phyloP scores from a whole-genome alignment of 2,329 filamentous ascomycete genomes.

The Cladosporium sp. region DNA sequence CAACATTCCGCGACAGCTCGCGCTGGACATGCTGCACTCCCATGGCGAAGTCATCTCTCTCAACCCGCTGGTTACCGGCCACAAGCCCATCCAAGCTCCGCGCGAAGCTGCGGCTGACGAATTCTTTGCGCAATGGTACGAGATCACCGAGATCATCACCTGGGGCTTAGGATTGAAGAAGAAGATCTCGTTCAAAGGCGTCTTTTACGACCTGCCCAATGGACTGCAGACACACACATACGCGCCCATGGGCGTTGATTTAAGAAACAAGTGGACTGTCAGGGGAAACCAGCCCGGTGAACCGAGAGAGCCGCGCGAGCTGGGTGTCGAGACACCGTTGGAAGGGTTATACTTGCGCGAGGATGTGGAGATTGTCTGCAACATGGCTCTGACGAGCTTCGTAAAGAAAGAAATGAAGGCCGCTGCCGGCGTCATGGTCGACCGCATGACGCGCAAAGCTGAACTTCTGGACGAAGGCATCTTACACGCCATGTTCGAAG shows the following conservation, averaged over 20 bases:
- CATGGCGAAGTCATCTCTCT: slow-evolving; percentile 62
- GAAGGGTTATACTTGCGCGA: slow-evolving; percentile 65
- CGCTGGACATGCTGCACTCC: slow-evolving; percentile 64
- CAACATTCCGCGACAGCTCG: slow-evolving; percentile 66
- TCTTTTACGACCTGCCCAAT: slow-evolving; percentile 69
- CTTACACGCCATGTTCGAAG: slow-evolving; percentile 62
- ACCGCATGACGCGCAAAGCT: slow-evolving; percentile 65
- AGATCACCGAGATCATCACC: slow-evolving; percentile 65
- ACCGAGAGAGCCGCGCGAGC: slow-evolving; percentile 55
- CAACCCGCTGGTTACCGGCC: slow-evolving; percentile 62
- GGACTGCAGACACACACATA: slow-evolving; percentile 68
- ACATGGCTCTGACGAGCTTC: slow-evolving; percentile 55
- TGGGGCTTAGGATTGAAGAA: slow-evolving; percentile 62
- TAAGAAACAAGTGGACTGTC: slow-evolving; percentile 65
- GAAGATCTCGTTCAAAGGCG: slow-evolving; percentile 64
- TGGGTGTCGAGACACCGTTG: slow-evolving; percentile 59
- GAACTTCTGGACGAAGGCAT: slow-evolving; percentile 59
- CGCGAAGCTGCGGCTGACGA: slow-evolving; percentile 65
- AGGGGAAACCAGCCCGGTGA: slow-evolving; percentile 66
- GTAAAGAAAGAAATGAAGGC: slow-evolving; percentile 64
- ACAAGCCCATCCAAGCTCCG: slow-evolving; percentile 61
- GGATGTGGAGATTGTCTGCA: slow-evolving; percentile 67
- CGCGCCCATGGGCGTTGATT: slow-evolving; percentile 61
- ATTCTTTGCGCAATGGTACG: slow-evolving; percentile 70
- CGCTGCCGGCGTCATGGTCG: slow-evolving; percentile 63